Percentiles rank a stretch among this genome's conserved stretches.
These are phyloP conservation scores for Acanthamoeba lenticulata DNA, from an alignment of 208 protist genomes.

Conservation along the genomic window DNA sequence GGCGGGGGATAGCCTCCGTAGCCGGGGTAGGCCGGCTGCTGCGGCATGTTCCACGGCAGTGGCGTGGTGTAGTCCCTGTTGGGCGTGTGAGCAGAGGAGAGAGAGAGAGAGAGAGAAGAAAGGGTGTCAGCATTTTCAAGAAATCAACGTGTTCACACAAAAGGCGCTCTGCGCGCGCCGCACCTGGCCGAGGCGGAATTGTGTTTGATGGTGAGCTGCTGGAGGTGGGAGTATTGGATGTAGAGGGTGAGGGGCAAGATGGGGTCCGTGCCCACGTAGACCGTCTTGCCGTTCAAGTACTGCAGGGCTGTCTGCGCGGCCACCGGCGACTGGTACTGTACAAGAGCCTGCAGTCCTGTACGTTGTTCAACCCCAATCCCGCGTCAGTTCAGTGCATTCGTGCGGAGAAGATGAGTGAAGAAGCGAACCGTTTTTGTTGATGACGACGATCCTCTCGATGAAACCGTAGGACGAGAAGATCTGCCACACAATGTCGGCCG, in stretches of 20 bases:
- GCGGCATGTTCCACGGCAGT: background rate
- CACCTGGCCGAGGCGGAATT: conserved; percentile 9
- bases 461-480: conserved; percentile 57
- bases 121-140: too few relatives aligned
- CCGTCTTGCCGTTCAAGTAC: conserved; percentile 37
- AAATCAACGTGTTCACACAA: too few relatives aligned
- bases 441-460: conserved; percentile 50
- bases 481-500: conserved; percentile 54
- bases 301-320: background rate
- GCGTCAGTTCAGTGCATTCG: background rate
- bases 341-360: conserved; percentile 4
- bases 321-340: background rate
- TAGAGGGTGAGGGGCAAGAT: conserved; percentile 30
- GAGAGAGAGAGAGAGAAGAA: background rate
- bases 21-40: background rate
- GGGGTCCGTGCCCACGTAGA: conserved; percentile 35
- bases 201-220: conserved; percentile 35
- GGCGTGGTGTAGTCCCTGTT: conserved; percentile 30
- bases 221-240: conserved; percentile 39
- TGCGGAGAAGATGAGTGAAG: background rate
- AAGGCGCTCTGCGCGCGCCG: too few relatives aligned
- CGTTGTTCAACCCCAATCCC: background rate
- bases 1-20: background rate
- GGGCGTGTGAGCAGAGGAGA: background rate
- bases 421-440: conserved; percentile 31